Percentiles rank a stretch among this genome's conserved stretches.
Conservation (phyloP, 2,329 filamentous ascomycete genomes). For the Neospermospora avenae region DNA sequence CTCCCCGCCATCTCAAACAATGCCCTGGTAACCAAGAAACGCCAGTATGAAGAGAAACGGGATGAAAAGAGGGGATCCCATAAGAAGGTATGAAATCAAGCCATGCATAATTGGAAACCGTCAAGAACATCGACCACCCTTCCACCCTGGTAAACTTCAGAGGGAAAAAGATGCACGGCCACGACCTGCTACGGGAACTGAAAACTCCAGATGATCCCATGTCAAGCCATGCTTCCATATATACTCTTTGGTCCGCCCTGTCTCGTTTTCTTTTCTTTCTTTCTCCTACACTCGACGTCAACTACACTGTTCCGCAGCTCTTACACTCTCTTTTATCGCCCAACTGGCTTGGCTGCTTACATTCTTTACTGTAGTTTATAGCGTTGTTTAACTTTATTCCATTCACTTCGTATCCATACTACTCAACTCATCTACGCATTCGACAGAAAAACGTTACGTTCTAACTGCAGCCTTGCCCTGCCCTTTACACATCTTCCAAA, state of each 20-base stretch:
- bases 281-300: constrained; percentile 34
- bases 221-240: constrained; percentile 30
- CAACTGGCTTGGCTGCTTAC: constrained; percentile 53
- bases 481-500: constrained; percentile 33
- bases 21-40: constrained; percentile 31
- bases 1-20: constrained; percentile 27
- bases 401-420: constrained; percentile 28
- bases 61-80: constrained; percentile 28
- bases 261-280: constrained; percentile 28
- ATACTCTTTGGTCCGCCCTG: constrained; percentile 23
- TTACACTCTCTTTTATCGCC: constrained; percentile 45
- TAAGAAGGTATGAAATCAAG: constrained; percentile 33
- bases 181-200: constrained; percentile 21
- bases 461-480: constrained; percentile 44
- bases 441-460: constrained; percentile 37
- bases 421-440: constrained; percentile 18
- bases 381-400: constrained; percentile 31
- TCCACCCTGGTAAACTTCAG: constrained; percentile 25
- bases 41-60: constrained; percentile 33
- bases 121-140: constrained; percentile 29
- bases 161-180: constrained; percentile 28
- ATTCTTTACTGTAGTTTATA: constrained; percentile 44
- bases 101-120: constrained; percentile 37
- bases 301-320: constrained; percentile 36
- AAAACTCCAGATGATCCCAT: constrained; percentile 30